These are phyloP conservation scores for Westerdykella aurantiaca DNA, from an alignment of 2,329 filamentous ascomycete genomes.

Conservation along the genomic window DNA sequence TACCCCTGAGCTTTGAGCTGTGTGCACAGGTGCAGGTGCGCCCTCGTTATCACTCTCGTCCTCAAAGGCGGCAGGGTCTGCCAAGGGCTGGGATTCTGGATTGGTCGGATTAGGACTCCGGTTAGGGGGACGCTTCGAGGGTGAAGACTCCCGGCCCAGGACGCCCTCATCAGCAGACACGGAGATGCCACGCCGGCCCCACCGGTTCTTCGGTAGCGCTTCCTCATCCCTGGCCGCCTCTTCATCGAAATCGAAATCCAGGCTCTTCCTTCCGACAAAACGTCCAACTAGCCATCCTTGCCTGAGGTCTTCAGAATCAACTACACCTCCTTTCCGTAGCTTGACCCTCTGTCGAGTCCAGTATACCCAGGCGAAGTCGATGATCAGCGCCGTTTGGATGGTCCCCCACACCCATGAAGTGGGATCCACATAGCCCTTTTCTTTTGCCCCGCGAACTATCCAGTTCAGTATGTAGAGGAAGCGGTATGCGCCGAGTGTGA, in stretches of 20 bases:
- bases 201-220: constrained; percentile 40
- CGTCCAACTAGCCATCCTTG: constrained; percentile 78
- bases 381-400: constrained; percentile 81
- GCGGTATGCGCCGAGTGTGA: constrained; percentile 81
- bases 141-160: constrained; percentile 22
- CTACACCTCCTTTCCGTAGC: constrained; percentile 78
- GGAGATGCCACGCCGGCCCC: constrained; percentile 55
- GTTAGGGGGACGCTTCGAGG: constrained; percentile 16
- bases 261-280: constrained; percentile 60
- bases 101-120: constrained; percentile 9
- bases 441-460: constrained; percentile 64
- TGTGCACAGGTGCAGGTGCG: constrained; percentile 1
- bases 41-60: constrained; percentile 38
- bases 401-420: constrained; percentile 80
- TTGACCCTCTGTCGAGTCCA: constrained; percentile 90
- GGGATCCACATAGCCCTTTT: constrained; percentile 55
- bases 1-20: constrained; percentile 27
- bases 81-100: constrained; percentile 35
- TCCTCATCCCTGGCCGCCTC: constrained; percentile 52
- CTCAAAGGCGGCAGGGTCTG: constrained; percentile 45
- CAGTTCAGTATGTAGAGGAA: constrained; percentile 88
- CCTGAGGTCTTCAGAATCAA: constrained; percentile 82
- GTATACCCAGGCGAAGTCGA: constrained; percentile 97
- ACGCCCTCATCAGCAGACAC: constrained; percentile 55
- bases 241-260: constrained; percentile 48